Base-by-base conservation (phyloP, 352 stramenopile genomes). In the Thalassiosira tumida region DNA sequence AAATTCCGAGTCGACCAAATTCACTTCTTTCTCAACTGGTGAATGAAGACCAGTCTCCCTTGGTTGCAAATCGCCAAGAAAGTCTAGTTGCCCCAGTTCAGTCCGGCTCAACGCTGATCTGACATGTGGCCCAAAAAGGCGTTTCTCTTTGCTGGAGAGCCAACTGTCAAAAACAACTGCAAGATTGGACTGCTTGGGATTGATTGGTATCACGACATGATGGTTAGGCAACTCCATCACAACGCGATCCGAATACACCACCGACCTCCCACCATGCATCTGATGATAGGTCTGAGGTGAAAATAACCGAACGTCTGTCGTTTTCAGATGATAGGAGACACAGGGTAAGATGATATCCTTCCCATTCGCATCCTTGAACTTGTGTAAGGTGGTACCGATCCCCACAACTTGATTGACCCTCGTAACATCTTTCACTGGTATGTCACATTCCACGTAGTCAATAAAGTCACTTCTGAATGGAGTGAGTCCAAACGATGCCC, bases 371-470 rank as follows among this genome's bases (percentile, higher is more conserved):
- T 43, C 35, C 1, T 38, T 33, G 15, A 87, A 65, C 59, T 83
- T 90, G 47, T 86, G 67, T 50, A 90, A 33, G 0, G 67, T 72
- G 6, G 72, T 90, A 38, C 84, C 84, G 13, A 90, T 85, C 1
- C 84, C 84, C 1, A 85, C 67, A 40, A 90, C 75, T 0, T 0
- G 38, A 24, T 89, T 85, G 5, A 65, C 51, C 24, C 50, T 65
- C 1, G 62, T 41, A 7, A 85, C 40, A 72, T 81, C 85, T 29
- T 86, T 65, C 0, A 90, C 77, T 40, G 69, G 72, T 26, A 91
- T 91, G 1, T 75, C 24, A 62, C 77, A 86, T 7, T 77, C 15
- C 14, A 77, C 69, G 43, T 87, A 78, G 47, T 69, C n/a, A 33
- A 69, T 69, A 33, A 69, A 69, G 59, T 69, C 59, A 35, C 59